Base-by-base conservation (phyloP, 371 early-diverging fungal species). In the Thermomucor indicae-seudaticae region DNA sequence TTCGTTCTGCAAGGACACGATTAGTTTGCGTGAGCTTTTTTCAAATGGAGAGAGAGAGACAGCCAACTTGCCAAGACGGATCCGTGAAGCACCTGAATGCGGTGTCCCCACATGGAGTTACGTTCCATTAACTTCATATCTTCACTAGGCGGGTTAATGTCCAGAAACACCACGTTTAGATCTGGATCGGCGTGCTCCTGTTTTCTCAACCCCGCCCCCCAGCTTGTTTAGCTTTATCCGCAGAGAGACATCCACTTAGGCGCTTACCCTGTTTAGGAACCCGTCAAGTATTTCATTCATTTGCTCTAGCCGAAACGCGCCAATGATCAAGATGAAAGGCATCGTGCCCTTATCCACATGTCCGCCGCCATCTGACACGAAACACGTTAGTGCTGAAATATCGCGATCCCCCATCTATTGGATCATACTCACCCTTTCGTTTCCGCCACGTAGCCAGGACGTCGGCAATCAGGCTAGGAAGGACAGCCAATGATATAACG, bases 301-400 rank as follows among this genome's bases (percentile, higher is more conserved):
- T 29, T 75, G 74, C 7, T 72, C 65, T 0, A 65, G 64, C 29
- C 60, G 62, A 38, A 83, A 78, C n/a, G 83, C 72, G 6, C 86
- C 83, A 5, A 84, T 72, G 6, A 88, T 70, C 47, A 90, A 70
- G 41, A 86, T 80, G 57, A 82, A 76, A 1, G 80, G 78, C 25
- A 62, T 63, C 6, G 64, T 58, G 17, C 78, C 74, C 23, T 75
- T 67, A 5, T 62, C 56, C 11, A 75, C 72, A 41, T 65, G 61
- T 0, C 72, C 76, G 27, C 78, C 78, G 31, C 72, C 74, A 47
- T 62, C 72, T 70, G 17, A 37, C 4, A 37, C 37, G 19, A 5
- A 5, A 14, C 37, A 16, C 11, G 37, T 37, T 14, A 16, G 32
- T 32, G 14, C 38, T 32, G n/a, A 1, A 1, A 14, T 23, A n/a